Percentiles rank a stretch among this genome's conserved stretches.
Conservation (phyloP, 345 rosid species). For the Salix exigua region DNA sequence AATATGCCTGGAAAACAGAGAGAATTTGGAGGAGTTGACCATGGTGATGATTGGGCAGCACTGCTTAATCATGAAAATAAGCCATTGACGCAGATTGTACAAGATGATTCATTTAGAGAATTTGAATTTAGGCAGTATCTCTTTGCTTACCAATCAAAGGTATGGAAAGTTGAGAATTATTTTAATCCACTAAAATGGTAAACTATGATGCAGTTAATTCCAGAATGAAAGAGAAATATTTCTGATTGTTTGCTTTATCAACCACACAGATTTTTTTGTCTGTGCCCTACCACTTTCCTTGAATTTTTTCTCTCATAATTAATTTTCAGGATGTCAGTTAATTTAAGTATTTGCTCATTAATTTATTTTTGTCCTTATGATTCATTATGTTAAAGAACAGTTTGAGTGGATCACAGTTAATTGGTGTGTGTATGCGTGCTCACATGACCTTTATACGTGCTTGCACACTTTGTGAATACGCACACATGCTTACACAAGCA, state of each 20-base stretch:
- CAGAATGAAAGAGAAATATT: background rate
- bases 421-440: background rate
- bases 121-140: constrained; percentile 94
- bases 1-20: constrained; percentile 64
- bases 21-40: constrained; percentile 86
- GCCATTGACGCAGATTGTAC: constrained; percentile 68
- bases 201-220: background rate
- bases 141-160: constrained; percentile 91
- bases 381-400: background rate
- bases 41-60: constrained; percentile 88
- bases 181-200: constrained; percentile 11
- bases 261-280: background rate
- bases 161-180: constrained; percentile 30
- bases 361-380: too few relatives aligned
- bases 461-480: background rate
- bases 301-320: background rate
- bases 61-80: constrained; percentile 71
- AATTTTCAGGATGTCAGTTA: constrained; percentile 1
- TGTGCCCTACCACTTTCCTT: background rate
- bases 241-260: constrained; percentile 1
- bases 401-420: background rate
- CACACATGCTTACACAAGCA: too few relatives aligned
- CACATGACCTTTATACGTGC: background rate
- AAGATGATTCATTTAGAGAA: constrained; percentile 90
- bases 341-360: too few relatives aligned